Conservation (phyloP, 1,284 basidiomycete genomes). For the Marasmius fiardii region DNA sequence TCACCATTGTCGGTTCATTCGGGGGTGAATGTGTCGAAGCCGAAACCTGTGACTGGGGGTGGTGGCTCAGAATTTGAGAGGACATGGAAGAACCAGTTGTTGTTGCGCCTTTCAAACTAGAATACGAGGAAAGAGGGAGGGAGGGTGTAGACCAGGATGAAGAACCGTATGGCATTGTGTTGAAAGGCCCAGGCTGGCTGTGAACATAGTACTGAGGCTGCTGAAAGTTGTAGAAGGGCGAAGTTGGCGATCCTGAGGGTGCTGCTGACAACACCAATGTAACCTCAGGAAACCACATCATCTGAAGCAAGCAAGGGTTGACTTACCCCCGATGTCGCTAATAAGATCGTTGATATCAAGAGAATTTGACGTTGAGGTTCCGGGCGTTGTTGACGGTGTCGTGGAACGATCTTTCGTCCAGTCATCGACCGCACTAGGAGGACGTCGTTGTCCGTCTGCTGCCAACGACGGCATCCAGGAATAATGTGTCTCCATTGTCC, state of each 20-base stretch:
- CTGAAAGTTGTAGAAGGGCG: slow-evolving; percentile 29
- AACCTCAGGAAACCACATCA: slow-evolving; percentile 11
- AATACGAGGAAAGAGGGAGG: slow-evolving; percentile 69
- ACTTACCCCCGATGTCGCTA: slow-evolving; percentile 37
- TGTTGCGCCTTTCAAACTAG: slow-evolving; percentile 71
- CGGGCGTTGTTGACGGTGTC: slow-evolving; percentile 16
- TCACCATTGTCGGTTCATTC: slow-evolving; percentile 29
- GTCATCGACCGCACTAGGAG: slow-evolving; percentile 25
- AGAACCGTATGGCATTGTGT: slow-evolving; percentile 48
- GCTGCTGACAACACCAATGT: slow-evolving; percentile 25
- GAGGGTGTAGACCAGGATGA: slow-evolving; percentile 41
- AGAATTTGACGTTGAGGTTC: slow-evolving; percentile 16
- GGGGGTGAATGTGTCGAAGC: slow-evolving; percentile 21
- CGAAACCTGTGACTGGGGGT: slow-evolving; percentile 22
- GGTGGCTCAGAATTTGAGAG: slow-evolving; percentile 23
- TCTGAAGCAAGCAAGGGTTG: background rate
- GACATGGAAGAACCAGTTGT: slow-evolving; percentile 25
- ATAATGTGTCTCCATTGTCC: slow-evolving; percentile 37
- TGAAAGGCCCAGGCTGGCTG: slow-evolving; percentile 46
- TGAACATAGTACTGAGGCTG: slow-evolving; percentile 30
- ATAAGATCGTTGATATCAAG: slow-evolving; percentile 39
- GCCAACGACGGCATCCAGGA: slow-evolving; percentile 38
- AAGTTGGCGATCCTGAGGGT: slow-evolving; percentile 34
- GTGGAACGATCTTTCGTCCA: slow-evolving; percentile 37
- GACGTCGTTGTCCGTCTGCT: slow-evolving; percentile 23